These are phyloP conservation scores for Tuctoria greenei DNA, from an alignment of 176 grass and related monocot genomes.

Conservation along the genomic window DNA sequence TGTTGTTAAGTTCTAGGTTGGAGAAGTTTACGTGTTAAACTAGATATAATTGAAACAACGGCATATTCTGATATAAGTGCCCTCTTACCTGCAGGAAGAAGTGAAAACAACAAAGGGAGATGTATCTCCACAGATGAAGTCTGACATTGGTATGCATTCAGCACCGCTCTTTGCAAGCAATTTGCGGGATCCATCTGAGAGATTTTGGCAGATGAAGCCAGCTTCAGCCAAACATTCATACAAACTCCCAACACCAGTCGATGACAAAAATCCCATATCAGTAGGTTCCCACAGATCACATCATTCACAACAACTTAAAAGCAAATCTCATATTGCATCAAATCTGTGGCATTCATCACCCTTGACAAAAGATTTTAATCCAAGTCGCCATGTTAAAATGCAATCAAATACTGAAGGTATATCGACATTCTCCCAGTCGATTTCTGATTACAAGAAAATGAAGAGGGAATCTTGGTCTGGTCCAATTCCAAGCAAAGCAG, in stretches of 20 bases:
- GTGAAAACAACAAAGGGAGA: constrained; percentile 41
- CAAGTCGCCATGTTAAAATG: constrained; percentile 43
- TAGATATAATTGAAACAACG: not conserved
- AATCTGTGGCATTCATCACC: constrained; percentile 59
- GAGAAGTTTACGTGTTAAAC: not conserved
- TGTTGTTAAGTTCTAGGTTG: not conserved
- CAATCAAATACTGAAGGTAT: constrained; percentile 34
- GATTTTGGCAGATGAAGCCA: constrained; percentile 56
- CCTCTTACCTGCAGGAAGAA: constrained; percentile 53
- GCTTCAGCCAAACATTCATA: constrained; percentile 62
- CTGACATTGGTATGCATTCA: constrained; percentile 49
- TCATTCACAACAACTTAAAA: constrained; percentile 44
- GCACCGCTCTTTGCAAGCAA: constrained; percentile 55
- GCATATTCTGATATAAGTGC: constrained; percentile 4
- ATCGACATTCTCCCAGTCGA: constrained; percentile 4
- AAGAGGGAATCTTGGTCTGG: constrained; percentile 70
- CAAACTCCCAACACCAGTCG: constrained; percentile 64
- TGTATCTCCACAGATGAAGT: constrained; percentile 33
- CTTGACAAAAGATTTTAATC: constrained; percentile 40
- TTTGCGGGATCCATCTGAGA: constrained; percentile 51
- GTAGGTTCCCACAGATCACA: constrained; percentile 33
- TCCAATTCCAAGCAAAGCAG: constrained; percentile 56
- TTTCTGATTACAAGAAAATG: constrained; percentile 45
- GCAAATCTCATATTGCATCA: constrained; percentile 24
- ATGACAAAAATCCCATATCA: constrained; percentile 29